Evolutionary conservation across 2,329 filamentous ascomycete genomes (phyloP).

Genomic region (Diplodia intermedia): DNA sequence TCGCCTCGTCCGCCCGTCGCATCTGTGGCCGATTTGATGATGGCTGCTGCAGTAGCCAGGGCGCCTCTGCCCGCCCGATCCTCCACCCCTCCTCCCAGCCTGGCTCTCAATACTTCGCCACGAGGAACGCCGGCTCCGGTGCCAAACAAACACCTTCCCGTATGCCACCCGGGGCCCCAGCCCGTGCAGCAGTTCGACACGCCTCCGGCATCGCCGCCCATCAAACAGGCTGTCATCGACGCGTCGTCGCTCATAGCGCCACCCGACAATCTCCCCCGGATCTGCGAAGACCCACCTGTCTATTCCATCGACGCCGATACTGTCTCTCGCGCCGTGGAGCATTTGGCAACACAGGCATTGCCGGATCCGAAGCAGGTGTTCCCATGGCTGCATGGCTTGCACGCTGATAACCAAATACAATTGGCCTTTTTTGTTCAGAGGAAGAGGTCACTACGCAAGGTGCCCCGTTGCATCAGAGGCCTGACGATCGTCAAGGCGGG

Average conservation of each 20-base stretch:
- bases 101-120: conserved; percentile 65
- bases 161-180: conserved; percentile 79
- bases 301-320: conserved; percentile 75
- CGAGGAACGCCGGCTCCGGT: conserved; percentile 66
- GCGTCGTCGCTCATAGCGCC: conserved; percentile 77
- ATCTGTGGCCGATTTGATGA: conserved; percentile 35
- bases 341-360: conserved; percentile 78
- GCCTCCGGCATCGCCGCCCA: conserved; percentile 65
- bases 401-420: conserved; percentile 87
- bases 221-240: conserved; percentile 62
- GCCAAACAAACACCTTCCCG: conserved; percentile 90
- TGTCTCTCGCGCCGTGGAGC: conserved; percentile 75
- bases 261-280: conserved; percentile 56
- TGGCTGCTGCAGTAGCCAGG: conserved; percentile 54
- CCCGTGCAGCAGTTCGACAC: conserved; percentile 55
- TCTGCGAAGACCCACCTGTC: conserved; percentile 66
- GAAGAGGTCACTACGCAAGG: conserved; percentile 71
- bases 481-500: conserved; percentile 89
- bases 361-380: conserved; percentile 88
- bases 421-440: conserved; percentile 86
- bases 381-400: conserved; percentile 93
- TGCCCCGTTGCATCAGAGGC: conserved; percentile 78
- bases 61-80: conserved; percentile 47
- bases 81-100: conserved; percentile 58
- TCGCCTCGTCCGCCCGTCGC: conserved; percentile 4